Conservation (phyloP, 108 stramenopile genomes). For the Thalassiosira profunda region DNA sequence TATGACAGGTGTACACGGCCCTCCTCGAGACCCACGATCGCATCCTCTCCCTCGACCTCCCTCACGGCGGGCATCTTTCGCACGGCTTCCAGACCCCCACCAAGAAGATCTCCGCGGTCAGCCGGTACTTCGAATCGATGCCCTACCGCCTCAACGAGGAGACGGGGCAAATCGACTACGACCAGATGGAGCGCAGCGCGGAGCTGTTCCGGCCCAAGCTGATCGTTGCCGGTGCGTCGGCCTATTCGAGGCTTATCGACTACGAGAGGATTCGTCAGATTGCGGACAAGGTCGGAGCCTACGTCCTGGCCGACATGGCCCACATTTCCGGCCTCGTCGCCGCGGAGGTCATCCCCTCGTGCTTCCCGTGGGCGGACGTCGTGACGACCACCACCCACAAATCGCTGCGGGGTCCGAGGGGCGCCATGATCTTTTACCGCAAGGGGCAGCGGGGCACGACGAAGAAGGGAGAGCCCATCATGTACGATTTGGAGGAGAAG, state of each 20-base stretch:
- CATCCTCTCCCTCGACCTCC: constrained; percentile 98
- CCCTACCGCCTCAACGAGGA: constrained; percentile 98
- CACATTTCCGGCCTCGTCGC: constrained; percentile 99
- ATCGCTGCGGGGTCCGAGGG: constrained; percentile 98
- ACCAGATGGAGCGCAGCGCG: constrained; percentile 96
- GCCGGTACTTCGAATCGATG: constrained; percentile 98
- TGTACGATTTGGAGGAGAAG: constrained; percentile 97
- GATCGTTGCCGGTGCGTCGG: constrained; percentile 99
- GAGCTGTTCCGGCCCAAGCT: constrained; percentile 98
- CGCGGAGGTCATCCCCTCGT: constrained; percentile 95
- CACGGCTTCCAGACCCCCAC: constrained; percentile 98
- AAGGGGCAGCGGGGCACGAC: constrained; percentile 86
- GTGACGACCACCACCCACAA: constrained; percentile 99
- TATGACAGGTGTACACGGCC: constrained; percentile 97
- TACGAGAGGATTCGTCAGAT: constrained; percentile 98
- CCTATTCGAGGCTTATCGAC: constrained; percentile 98
- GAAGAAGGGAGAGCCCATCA: constrained; percentile 96
- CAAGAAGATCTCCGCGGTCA: constrained; percentile 96
- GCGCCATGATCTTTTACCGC: constrained; percentile 99
- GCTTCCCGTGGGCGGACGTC: constrained; percentile 98
- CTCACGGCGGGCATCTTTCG: constrained; percentile 98
- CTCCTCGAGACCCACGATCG: constrained; percentile 98
- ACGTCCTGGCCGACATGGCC: constrained; percentile 99
- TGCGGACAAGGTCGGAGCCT: constrained; percentile 94
- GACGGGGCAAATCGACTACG: constrained; percentile 98